Percentiles rank a stretch among this genome's conserved stretches.
Evolutionary conservation across 768 basidiomycete genomes (phyloP).

Genomic region (Serendipita sp.): DNA sequence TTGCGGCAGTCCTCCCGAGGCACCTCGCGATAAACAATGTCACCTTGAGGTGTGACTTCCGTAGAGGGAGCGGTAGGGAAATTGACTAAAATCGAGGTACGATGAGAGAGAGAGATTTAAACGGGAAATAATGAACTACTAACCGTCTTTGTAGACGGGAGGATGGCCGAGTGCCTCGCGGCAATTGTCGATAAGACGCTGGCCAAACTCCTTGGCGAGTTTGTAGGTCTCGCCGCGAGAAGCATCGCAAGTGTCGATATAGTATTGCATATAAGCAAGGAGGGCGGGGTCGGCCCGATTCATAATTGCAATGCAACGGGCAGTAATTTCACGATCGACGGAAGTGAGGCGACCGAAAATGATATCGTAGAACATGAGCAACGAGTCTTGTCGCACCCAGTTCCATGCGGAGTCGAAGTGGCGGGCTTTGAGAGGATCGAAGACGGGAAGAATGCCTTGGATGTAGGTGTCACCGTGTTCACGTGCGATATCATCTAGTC

Average conservation of each 20-base stretch:
- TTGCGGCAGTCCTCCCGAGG: conserved; percentile 93
- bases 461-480: conserved; percentile 93
- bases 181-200: conserved; percentile 88
- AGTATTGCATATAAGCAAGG: conserved; percentile 87
- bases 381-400: conserved; percentile 94
- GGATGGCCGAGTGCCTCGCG: conserved; percentile 63
- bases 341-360: conserved; percentile 89
- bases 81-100: conserved; percentile 36
- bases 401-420: conserved; percentile 99
- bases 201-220: conserved; percentile 94
- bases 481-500: conserved; percentile 69
- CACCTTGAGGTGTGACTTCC: conserved; percentile 83
- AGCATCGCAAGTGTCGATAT: conserved; percentile 71
- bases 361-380: conserved; percentile 97
- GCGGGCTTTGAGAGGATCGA: conserved; percentile 90
- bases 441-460: conserved; percentile 86
- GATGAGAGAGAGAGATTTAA: background rate
- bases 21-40: conserved; percentile 88
- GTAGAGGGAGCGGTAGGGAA: conserved; percentile 97
- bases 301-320: conserved; percentile 92
- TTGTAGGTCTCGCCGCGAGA: conserved; percentile 78
- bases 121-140: conserved; percentile 16
- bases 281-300: conserved; percentile 92
- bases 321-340: conserved; percentile 90
- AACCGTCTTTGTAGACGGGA: conserved; percentile 93